Evolutionary conservation across 345 rosid genomes (phyloP).

Genomic region (Erodium maritimum): DNA sequence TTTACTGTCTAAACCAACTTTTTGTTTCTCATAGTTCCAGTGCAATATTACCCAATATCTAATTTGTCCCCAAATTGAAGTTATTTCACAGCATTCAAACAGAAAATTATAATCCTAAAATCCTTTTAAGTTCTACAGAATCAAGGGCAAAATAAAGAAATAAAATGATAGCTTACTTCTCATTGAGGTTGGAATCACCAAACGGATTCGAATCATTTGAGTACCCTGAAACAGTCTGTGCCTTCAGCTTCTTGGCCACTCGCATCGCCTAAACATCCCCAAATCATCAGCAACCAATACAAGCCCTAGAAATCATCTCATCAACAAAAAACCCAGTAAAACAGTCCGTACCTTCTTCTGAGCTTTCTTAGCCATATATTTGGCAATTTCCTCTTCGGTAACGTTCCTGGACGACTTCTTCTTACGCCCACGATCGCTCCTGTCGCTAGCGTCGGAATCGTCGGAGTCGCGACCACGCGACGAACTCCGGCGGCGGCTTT

Average conservation of each 20-base stretch:
- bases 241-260: slow-evolving; percentile 72
- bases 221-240: slow-evolving; percentile 65
- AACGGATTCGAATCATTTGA: slow-evolving; percentile 93
- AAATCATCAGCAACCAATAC: background rate
- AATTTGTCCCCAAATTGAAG: too few species aligned
- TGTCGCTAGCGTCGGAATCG: slow-evolving; percentile 26
- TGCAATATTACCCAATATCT: too few species aligned
- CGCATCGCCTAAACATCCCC: slow-evolving; percentile 39
- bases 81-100: too few species aligned
- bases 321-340: background rate
- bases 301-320: background rate
- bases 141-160: background rate
- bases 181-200: slow-evolving; percentile 88
- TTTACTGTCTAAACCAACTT: too few species aligned
- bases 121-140: too few species aligned
- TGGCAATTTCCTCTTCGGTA: slow-evolving; percentile 56
- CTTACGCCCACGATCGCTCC: slow-evolving; percentile 21
- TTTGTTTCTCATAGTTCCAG: too few species aligned
- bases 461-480: slow-evolving; percentile 9
- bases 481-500: slow-evolving; percentile 11
- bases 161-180: slow-evolving; percentile 38
- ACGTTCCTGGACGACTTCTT: slow-evolving; percentile 43
- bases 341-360: slow-evolving; percentile 51
- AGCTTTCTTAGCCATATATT: slow-evolving; percentile 63
- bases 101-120: too few species aligned